Base-by-base conservation (phyloP, 2,329 filamentous ascomycete species). In the Hypoxylon sp. region DNA sequence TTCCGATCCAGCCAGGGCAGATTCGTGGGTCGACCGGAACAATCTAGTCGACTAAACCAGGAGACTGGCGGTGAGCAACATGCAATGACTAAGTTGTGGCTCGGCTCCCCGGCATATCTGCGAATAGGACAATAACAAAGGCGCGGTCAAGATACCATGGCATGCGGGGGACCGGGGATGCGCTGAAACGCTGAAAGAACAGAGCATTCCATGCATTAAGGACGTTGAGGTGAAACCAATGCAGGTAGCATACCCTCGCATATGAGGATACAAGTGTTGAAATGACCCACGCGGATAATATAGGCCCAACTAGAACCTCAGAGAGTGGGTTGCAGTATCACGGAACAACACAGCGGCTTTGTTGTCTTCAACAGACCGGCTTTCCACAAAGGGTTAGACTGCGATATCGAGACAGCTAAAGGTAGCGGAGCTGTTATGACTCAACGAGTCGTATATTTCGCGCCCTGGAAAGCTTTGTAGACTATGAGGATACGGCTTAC, bases 21-120 rank as follows among this genome's bases (percentile, higher is more conserved):
- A 14, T 53, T 36, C 44, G 28, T 59, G 50, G 59, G 62, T 62
- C 53, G 18, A 60, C 57, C 38, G 49, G 48, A 51, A 26, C 45
- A 57, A 33, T 28, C 32, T 55, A 54, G 49, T 55, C 20, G 22
- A 59, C 42, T 46, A 61, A 51, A 32, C 59, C 50, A 22, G 44
- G 48, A 64, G 62, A 70, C 66, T 68, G 68, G 68, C 68, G 68
- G 65, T 70, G 68, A 70, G 58, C 18, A 44, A 9, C 64, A 3
- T 60, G 65, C 65, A 50, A 65, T 51, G 50, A 56, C 50, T 64
- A 57, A 64, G 44, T 48, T 44, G 42, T 49, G 49, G 53, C 57
- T 55, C 48, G 61, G 51, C 54, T 65, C 40, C 65, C 65, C 60
- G 51, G 61, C 62, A 64, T 68, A 52, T 61, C 49, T 65, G 56